phyloP scores from a whole-genome alignment of 202 grass and related monocot species.

The Alloteropsis angusta region DNA sequence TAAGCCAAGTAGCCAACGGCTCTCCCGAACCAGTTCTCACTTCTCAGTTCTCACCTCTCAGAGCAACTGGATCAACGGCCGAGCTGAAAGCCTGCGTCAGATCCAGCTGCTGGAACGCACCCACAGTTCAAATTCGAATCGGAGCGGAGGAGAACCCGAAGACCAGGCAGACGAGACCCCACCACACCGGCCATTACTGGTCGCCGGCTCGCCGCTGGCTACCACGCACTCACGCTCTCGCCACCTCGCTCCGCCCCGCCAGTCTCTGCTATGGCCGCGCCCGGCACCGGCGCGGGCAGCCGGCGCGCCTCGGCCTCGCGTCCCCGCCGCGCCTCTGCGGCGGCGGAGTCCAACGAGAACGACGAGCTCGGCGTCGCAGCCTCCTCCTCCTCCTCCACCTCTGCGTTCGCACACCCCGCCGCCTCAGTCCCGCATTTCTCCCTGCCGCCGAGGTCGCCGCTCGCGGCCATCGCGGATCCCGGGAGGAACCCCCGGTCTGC shows the following conservation, averaged over 20 bases:
- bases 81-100: background rate
- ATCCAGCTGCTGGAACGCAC: conserved; percentile 8
- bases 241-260: background rate
- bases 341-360: conserved; percentile 56
- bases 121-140: conserved; percentile 45
- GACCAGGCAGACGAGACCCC: background rate
- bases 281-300: conserved; percentile 6
- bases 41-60: background rate
- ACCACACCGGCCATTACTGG: background rate
- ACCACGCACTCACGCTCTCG: conserved; percentile 1
- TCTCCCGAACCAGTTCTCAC: background rate
- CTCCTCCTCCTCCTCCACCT: background rate
- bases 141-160: conserved; percentile 20
- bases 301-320: conserved; percentile 29
- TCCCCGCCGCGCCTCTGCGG: background rate
- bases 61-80: background rate
- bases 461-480: conserved; percentile 65
- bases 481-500: conserved; percentile 53
- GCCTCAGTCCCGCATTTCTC: conserved; percentile 10
- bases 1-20: background rate
- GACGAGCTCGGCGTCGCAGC: conserved; percentile 34
- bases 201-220: background rate
- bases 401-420: conserved; percentile 4
- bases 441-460: conserved; percentile 61
- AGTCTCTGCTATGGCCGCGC: conserved; percentile 33